These are phyloP conservation scores for Solanum neorickii DNA, from an alignment of 257 asterid genomes.

Conservation along the genomic window DNA sequence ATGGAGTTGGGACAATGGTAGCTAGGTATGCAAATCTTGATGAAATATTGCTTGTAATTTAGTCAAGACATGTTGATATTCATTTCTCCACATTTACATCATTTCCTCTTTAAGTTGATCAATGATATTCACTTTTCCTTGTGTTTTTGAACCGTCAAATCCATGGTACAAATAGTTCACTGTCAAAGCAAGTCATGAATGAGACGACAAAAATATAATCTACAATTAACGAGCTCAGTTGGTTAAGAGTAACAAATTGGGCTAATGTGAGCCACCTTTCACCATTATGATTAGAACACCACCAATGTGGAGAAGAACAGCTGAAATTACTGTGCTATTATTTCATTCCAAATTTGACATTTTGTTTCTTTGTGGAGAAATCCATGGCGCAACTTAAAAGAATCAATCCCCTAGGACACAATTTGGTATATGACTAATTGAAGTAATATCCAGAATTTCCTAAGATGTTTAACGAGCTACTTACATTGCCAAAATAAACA, in stretches of 20 bases:
- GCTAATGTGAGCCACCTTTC: neutral
- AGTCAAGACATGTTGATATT: neutral
- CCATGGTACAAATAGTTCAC: neutral
- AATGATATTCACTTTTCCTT: neutral
- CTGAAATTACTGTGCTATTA: neutral
- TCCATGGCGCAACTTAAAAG: neutral
- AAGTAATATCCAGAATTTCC: neutral
- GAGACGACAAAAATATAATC: neutral
- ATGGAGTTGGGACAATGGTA: conserved; percentile 95
- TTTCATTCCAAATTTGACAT: neutral
- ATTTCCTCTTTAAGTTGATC: neutral
- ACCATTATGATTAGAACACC: neutral
- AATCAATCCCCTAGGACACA: neutral
- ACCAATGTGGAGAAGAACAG: neutral
- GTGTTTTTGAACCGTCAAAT: neutral
- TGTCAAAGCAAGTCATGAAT: neutral
- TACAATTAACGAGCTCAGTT: neutral
- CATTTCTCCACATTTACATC: neutral
- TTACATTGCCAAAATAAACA: neutral
- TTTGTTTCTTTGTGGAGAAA: neutral
- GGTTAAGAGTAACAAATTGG: neutral
- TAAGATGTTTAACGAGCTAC: neutral
- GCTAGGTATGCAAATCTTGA: conserved; percentile 55
- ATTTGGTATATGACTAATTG: neutral
- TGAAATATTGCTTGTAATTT: neutral